Evolutionary conservation across 2,329 filamentous ascomycete genomes (phyloP).

Genomic region (Talaromyces sp.): DNA sequence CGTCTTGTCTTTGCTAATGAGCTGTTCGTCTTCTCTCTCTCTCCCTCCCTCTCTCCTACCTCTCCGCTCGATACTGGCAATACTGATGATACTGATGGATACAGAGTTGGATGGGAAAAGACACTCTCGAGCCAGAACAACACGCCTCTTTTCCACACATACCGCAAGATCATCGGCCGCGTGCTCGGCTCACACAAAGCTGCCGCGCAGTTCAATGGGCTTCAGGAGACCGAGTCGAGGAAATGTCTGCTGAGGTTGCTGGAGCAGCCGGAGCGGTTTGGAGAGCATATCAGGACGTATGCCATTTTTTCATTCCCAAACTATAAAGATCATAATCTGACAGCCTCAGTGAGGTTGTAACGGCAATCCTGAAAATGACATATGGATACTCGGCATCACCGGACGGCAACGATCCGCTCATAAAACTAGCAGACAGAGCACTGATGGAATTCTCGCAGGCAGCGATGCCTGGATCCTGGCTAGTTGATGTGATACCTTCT

Average conservation of each 20-base stretch:
- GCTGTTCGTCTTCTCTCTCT: constrained; percentile 23
- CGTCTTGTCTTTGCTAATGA: constrained; percentile 27
- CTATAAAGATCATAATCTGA: not conserved
- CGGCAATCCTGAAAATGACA: constrained; percentile 37
- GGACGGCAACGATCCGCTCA: constrained; percentile 34
- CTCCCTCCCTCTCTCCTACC: not conserved
- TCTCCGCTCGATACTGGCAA: not conserved
- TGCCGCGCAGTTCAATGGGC: constrained; percentile 33
- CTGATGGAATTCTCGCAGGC: constrained; percentile 41
- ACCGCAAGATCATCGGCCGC: constrained; percentile 43
- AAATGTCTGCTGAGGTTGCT: constrained; percentile 42
- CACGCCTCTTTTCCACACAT: constrained; percentile 31
- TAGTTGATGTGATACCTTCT: constrained; percentile 43
- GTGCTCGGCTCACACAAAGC: constrained; percentile 41
- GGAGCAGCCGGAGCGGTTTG: constrained; percentile 32
- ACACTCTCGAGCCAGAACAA: constrained; percentile 31
- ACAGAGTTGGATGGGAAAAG: constrained; percentile 36
- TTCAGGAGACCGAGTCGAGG: constrained; percentile 43
- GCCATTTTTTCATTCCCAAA: not conserved
- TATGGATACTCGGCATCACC: constrained; percentile 35
- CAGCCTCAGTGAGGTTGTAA: constrained; percentile 4
- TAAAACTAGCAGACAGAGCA: constrained; percentile 37
- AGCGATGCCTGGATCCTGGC: constrained; percentile 38
- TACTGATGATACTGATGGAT: no score
- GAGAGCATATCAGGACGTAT: constrained; percentile 39